Evolutionary conservation across 2,329 filamentous ascomycete species (phyloP).

Genomic region (Aureobasidium musti): DNA sequence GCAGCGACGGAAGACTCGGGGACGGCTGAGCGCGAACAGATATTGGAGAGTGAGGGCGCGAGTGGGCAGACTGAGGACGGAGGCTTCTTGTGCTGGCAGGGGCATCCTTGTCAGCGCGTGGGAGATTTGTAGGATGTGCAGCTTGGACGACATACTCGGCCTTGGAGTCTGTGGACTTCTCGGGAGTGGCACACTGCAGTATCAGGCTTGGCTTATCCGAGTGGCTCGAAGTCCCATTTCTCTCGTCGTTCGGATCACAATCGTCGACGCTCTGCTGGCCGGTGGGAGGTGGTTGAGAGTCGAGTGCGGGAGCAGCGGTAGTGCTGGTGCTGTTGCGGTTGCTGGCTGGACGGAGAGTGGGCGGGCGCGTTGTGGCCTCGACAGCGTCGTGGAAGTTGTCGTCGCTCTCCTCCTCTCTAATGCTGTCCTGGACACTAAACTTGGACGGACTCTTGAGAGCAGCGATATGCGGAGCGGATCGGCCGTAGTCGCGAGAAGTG

Average conservation of each 20-base stretch:
- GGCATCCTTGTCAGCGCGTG: background rate
- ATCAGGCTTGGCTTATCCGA: slow-evolving; percentile 2
- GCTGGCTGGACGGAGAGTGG: background rate
- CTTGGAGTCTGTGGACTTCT: background rate
- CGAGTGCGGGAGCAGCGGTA: background rate
- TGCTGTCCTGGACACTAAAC: slow-evolving; percentile 26
- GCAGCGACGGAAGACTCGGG: background rate
- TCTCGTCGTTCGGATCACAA: slow-evolving; percentile 29
- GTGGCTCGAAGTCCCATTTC: slow-evolving; percentile 8
- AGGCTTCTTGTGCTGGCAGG: background rate
- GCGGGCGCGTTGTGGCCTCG: background rate
- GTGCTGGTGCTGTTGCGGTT: slow-evolving; percentile 7
- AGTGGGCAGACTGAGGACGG: slow-evolving; percentile 6
- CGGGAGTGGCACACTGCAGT: slow-evolving; percentile 18
- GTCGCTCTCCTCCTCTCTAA: slow-evolving; percentile 16
- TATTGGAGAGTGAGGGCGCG: background rate
- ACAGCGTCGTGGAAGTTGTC: slow-evolving; percentile 23
- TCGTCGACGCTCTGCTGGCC: slow-evolving; percentile 29
- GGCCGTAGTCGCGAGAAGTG: slow-evolving; percentile 2
- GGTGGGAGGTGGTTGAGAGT: background rate
- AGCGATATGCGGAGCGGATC: background rate
- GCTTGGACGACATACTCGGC: slow-evolving; percentile 10
- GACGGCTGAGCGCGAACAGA: background rate
- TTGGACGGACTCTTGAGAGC: slow-evolving; percentile 21
- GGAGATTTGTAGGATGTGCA: background rate